Conservation (phyloP, 2,329 filamentous ascomycete species). For the Madurella mycetomatis region DNA sequence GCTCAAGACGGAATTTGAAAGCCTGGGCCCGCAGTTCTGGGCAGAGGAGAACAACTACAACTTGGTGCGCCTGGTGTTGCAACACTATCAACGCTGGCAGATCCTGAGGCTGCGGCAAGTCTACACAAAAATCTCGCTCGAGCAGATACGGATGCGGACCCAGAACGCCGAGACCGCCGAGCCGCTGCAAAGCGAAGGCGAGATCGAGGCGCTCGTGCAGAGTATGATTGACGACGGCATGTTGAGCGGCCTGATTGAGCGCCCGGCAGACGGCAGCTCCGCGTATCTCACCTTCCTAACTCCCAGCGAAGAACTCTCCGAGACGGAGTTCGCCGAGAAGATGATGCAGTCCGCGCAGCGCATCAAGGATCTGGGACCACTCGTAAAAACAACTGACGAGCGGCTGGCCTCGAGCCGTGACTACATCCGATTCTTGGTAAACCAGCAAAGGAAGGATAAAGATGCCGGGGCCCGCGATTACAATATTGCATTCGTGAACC, state of each 20-base stretch:
- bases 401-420: conserved; percentile 53
- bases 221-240: conserved; percentile 54
- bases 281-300: conserved; percentile 50
- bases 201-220: conserved; percentile 44
- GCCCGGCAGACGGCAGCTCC: conserved; percentile 38
- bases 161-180: conserved; percentile 51
- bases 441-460: conserved; percentile 47
- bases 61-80: conserved; percentile 64
- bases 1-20: conserved; percentile 55
- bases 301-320: conserved; percentile 41
- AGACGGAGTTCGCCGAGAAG: conserved; percentile 47
- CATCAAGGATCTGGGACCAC: conserved; percentile 42
- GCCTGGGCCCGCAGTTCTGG: conserved; percentile 54
- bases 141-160: conserved; percentile 48
- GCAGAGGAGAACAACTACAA: conserved; percentile 66
- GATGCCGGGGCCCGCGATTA: conserved; percentile 30
- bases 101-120: conserved; percentile 68
- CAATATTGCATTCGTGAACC: conserved; percentile 39
- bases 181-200: conserved; percentile 38
- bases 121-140: conserved; percentile 58
- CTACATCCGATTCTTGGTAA: conserved; percentile 46
- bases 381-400: conserved; percentile 50
- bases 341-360: conserved; percentile 39
- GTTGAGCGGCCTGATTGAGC: conserved; percentile 49
- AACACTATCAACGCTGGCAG: conserved; percentile 70